Evolutionary conservation across 1,139 yeast genomes (phyloP).

Genomic region (Groenewaldozyma auringiensis): DNA sequence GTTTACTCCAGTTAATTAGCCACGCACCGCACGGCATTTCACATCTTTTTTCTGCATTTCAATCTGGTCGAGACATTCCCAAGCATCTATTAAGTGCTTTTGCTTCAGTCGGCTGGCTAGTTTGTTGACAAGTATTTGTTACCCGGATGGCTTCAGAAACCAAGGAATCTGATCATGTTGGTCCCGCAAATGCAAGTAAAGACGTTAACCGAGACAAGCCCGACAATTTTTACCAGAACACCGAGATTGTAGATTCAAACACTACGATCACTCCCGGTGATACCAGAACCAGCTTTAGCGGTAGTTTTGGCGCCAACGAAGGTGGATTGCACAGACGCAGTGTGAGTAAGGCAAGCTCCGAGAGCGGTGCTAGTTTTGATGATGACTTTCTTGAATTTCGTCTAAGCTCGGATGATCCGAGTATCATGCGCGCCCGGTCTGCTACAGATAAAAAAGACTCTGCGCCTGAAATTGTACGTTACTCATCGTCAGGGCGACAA

Average conservation of each 20-base stretch:
- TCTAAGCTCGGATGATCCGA: constrained; percentile 18
- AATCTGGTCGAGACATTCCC: too few relatives aligned
- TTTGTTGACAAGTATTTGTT: too few relatives aligned
- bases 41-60: too few relatives aligned
- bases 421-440: constrained; percentile 17
- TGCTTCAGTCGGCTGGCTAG: too few relatives aligned
- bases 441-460: constrained; percentile 11
- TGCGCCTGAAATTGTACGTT: constrained; percentile 14
- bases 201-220: not conserved
- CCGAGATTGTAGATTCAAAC: not conserved
- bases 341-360: not conserved
- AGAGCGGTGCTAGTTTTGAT: constrained; percentile 15
- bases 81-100: too few relatives aligned
- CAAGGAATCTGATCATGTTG: not conserved
- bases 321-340: not conserved
- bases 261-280: not conserved
- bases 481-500: constrained; percentile 5
- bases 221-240: not conserved
- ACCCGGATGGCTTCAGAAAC: not conserved
- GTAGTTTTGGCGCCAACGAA: too few relatives aligned
- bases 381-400: constrained; percentile 27
- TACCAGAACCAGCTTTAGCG: not conserved
- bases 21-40: too few relatives aligned
- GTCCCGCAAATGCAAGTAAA: not conserved
- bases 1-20: too few relatives aligned